phyloP scores from a whole-genome alignment of 2,329 filamentous ascomycete genomes.

The Nectriaceae sp. region DNA sequence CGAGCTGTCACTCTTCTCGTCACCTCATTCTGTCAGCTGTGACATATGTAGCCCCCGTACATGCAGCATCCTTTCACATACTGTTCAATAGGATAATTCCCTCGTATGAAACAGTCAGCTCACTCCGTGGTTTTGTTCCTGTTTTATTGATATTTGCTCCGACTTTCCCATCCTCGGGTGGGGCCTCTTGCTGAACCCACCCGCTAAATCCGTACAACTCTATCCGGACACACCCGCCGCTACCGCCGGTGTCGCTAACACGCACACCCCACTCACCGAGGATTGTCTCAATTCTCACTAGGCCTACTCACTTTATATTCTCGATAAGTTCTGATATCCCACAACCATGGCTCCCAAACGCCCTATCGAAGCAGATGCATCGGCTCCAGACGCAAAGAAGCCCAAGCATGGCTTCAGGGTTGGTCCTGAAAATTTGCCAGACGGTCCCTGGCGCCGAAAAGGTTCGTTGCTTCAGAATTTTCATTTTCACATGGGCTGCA shows the following conservation, averaged over 20 bases:
- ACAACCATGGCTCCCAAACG: slow-evolving; percentile 35
- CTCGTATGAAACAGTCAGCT: too few species aligned
- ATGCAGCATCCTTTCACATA: too few species aligned
- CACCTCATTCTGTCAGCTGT: too few species aligned
- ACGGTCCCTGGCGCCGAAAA: slow-evolving; percentile 85
- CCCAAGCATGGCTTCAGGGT: slow-evolving; percentile 76
- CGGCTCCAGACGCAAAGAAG: slow-evolving; percentile 49
- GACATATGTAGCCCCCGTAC: too few species aligned
- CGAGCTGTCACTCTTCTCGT: neutral
- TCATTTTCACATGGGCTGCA: slow-evolving; percentile 3
- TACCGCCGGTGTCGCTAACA: neutral
- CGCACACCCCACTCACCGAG: slow-evolving; percentile 1
- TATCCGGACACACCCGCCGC: neutral
- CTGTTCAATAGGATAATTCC: too few species aligned
- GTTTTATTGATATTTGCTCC: too few species aligned
- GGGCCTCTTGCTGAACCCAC: neutral
- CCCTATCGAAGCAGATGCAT: slow-evolving; percentile 29
- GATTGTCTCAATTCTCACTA: slow-evolving; percentile 16
- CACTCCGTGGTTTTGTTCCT: too few species aligned
- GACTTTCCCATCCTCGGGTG: too few species aligned
- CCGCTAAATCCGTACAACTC: neutral
- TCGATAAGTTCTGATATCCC: neutral
- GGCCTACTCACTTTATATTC: neutral
- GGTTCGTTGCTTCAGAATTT: slow-evolving; percentile 35
- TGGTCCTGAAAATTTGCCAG: slow-evolving; percentile 86